Percentiles rank a stretch among this genome's conserved stretches.
Conservation (phyloP, 805 yeast genomes). For the Metschnikowia chrysomelidarum region DNA sequence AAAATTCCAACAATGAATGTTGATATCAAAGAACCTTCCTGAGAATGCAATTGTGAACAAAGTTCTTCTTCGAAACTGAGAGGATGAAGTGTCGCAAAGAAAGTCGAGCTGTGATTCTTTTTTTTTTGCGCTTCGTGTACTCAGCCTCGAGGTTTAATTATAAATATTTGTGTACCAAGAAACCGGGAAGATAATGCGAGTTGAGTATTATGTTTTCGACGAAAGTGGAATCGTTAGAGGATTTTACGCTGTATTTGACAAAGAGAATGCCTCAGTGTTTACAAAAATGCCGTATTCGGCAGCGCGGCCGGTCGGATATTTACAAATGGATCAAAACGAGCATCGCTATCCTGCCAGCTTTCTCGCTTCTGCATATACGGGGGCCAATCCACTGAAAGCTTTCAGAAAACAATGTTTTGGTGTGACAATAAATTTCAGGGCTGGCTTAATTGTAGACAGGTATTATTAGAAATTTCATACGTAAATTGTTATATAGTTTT, state of each 20-base stretch:
- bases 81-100: no score
- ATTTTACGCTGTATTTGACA: constrained; percentile 7
- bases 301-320: constrained; percentile 15
- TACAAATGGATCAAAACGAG: constrained; percentile 19
- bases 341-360: constrained; percentile 7
- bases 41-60: not conserved
- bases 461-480: no score
- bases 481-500: no score
- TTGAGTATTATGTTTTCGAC: constrained; percentile 19
- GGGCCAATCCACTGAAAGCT: not conserved
- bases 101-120: no score
- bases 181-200: constrained; percentile 6
- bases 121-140: not conserved
- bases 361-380: not conserved
- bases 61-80: not conserved
- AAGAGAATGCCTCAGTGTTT: constrained; percentile 15
- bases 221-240: constrained; percentile 13
- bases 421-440: no score
- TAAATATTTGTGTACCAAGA: constrained; percentile 8
- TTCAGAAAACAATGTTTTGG: no score
- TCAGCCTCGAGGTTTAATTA: constrained; percentile 7
- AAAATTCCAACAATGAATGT: not conserved
- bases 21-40: no score
- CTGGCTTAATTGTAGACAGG: no score
- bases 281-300: constrained; percentile 19